phyloP scores from a whole-genome alignment of 164 flowering plant genomes.

The Macadamia tetraphylla region DNA sequence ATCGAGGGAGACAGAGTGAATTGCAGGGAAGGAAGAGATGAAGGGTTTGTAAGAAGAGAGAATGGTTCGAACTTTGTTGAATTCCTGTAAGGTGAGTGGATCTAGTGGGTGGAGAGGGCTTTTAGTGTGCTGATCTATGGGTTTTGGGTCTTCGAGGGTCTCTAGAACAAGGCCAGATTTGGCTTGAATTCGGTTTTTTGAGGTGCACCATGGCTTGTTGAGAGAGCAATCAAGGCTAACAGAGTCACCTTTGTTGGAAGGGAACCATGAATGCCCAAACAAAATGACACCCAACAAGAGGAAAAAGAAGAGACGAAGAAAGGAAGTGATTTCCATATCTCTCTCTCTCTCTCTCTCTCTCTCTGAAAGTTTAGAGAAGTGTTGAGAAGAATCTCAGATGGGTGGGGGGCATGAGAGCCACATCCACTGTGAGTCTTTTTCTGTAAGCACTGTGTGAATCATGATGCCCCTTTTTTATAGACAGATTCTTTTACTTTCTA shows the following conservation, averaged over 20 bases:
- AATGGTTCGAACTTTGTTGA: slow-evolving; percentile 29
- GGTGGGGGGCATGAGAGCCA: too few species aligned
- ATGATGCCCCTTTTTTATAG: too few species aligned
- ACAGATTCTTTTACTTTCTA: too few species aligned
- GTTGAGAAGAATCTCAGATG: too few species aligned
- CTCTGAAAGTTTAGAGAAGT: neutral
- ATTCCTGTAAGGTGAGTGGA: slow-evolving; percentile 53
- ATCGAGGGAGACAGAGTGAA: slow-evolving; percentile 41
- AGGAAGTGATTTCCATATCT: slow-evolving; percentile 13
- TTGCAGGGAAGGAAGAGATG: slow-evolving; percentile 15
- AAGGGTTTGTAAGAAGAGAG: slow-evolving; percentile 31
- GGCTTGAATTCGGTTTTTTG: slow-evolving; percentile 20
- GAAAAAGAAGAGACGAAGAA: slow-evolving; percentile 14
- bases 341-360: slow-evolving; percentile 6
- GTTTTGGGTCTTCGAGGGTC: neutral
- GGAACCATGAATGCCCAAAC: slow-evolving; percentile 8
- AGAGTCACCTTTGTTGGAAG: neutral
- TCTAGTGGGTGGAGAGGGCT: slow-evolving; percentile 58
- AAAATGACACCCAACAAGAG: slow-evolving; percentile 11
- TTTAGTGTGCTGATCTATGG: slow-evolving; percentile 14
- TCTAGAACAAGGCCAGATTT: neutral
- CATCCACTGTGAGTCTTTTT: too few species aligned
- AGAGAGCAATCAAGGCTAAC: slow-evolving; percentile 14
- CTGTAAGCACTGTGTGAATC: too few species aligned
- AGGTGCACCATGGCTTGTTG: slow-evolving; percentile 23